A percentile compares a stretch with the other conserved stretches of the same genome.
Conservation (phyloP, 75 land plant genomes). For the Pinus taeda region DNA sequence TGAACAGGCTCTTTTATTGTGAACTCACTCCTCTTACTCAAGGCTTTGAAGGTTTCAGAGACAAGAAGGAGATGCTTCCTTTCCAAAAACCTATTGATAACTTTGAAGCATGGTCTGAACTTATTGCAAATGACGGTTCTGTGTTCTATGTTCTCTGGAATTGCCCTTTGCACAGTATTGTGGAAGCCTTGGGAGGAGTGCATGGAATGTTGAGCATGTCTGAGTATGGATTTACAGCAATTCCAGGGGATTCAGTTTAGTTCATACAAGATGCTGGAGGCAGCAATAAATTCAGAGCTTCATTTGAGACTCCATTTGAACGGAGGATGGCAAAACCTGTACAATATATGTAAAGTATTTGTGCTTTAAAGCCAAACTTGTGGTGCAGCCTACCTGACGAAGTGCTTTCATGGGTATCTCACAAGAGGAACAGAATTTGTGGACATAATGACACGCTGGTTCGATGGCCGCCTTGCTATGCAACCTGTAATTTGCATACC, state of each 20-base stretch:
- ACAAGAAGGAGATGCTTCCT: too few species aligned
- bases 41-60: too few species aligned
- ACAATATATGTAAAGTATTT: constrained; percentile 74
- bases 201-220: constrained; percentile 61
- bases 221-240: constrained; percentile 51
- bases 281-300: constrained; percentile 72
- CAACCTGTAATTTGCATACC: too few species aligned
- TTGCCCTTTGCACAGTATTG: too few species aligned
- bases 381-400: constrained; percentile 92
- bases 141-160: too few species aligned
- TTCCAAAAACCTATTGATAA: too few species aligned
- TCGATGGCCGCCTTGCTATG: too few species aligned
- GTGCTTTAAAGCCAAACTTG: constrained; percentile 66
- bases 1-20: too few species aligned
- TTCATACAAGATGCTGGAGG: constrained; percentile 46
- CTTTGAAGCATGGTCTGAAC: too few species aligned
- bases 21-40: too few species aligned
- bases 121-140: too few species aligned
- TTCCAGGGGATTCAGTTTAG: constrained; percentile 65
- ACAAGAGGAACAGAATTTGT: neutral
- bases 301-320: constrained; percentile 84
- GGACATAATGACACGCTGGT: too few species aligned
- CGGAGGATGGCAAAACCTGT: constrained; percentile 72
- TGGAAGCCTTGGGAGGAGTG: constrained; percentile 36
- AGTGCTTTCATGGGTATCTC: constrained; percentile 78